Evolutionary conservation across 2,329 filamentous ascomycete genomes (phyloP).

Genomic region (Mollisiaceae sp.): DNA sequence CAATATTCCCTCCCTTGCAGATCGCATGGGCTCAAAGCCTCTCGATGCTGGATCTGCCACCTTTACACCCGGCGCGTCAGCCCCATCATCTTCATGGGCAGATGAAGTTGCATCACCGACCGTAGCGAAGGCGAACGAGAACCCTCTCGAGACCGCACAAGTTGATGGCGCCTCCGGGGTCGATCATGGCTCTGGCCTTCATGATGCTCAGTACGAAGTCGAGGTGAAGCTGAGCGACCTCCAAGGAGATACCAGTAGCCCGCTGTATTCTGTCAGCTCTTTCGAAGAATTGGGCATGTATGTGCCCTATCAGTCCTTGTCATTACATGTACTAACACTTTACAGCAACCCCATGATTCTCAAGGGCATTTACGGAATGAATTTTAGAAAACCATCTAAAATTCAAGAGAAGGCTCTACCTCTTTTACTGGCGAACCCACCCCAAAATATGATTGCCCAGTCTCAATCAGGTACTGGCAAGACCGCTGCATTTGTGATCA

Average conservation of each 20-base stretch:
- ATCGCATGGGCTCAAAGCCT: constrained; percentile 46
- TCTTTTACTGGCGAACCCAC: constrained; percentile 84
- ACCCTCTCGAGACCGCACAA: constrained; percentile 40
- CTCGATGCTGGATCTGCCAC: constrained; percentile 26
- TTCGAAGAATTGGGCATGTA: constrained; percentile 90
- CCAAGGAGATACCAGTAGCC: constrained; percentile 84
- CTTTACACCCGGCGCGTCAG: constrained; percentile 30
- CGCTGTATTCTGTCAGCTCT: constrained; percentile 80
- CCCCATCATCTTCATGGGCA: constrained; percentile 45
- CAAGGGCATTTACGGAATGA: constrained; percentile 78
- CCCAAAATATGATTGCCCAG: constrained; percentile 93
- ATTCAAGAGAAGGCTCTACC: constrained; percentile 96
- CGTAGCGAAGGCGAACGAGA: constrained; percentile 9
- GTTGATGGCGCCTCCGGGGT: constrained; percentile 52
- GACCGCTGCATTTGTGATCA: constrained; percentile 94
- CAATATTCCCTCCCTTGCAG: constrained; percentile 48
- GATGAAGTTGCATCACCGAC: constrained; percentile 47
- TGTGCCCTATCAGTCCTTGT: constrained; percentile 44
- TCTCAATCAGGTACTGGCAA: constrained; percentile 99
- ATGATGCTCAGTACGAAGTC: constrained; percentile 83
- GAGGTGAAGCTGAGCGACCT: constrained; percentile 91
- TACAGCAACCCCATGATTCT: constrained; percentile 66
- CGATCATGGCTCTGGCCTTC: constrained; percentile 55
- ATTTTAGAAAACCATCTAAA: constrained; percentile 95
- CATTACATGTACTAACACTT: constrained; percentile 20